These are phyloP conservation scores for Rhizopogon vesiculosus DNA, from an alignment of 768 basidiomycete genomes.

Conservation along the genomic window DNA sequence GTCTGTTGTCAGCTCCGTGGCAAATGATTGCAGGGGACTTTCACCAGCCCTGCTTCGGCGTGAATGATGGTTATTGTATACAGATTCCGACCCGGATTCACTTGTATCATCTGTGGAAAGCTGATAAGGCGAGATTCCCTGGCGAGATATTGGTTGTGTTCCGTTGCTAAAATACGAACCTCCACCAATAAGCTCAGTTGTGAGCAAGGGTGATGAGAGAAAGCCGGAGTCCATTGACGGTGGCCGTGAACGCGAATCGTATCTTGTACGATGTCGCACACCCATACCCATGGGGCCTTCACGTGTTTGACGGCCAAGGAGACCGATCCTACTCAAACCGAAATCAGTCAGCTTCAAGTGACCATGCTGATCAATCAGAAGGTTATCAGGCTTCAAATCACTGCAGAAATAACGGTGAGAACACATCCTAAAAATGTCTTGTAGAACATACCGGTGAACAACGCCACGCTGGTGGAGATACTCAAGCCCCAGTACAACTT, in stretches of 20 bases:
- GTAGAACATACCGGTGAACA: conserved; percentile 82
- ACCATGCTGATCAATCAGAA: conserved; percentile 94
- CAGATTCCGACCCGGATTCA: conserved; percentile 84
- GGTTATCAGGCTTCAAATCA: conserved; percentile 96
- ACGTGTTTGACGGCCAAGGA: conserved; percentile 94
- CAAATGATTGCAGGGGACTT: conserved; percentile 84
- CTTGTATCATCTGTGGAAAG: conserved; percentile 73
- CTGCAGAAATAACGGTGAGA: conserved; percentile 34
- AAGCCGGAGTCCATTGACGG: conserved; percentile 80
- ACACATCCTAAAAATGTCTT: background rate
- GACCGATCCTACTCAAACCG: conserved; percentile 92
- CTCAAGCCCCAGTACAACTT: conserved; percentile 91
- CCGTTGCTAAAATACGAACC: conserved; percentile 82
- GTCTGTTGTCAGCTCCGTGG: conserved; percentile 79
- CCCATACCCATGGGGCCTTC: conserved; percentile 46
- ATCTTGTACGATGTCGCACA: conserved; percentile 48
- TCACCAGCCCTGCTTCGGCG: conserved; percentile 52
- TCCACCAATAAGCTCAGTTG: conserved; percentile 48
- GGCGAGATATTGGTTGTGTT: conserved; percentile 51
- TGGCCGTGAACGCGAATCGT: conserved; percentile 70
- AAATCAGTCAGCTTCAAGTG: conserved; percentile 99
- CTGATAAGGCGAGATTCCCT: conserved; percentile 62
- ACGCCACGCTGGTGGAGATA: conserved; percentile 95
- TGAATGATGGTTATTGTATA: conserved; percentile 57
- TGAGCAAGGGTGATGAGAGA: conserved; percentile 70